Conservation (phyloP, 2,329 filamentous ascomycete species). For the Acrocalymma vagum region DNA sequence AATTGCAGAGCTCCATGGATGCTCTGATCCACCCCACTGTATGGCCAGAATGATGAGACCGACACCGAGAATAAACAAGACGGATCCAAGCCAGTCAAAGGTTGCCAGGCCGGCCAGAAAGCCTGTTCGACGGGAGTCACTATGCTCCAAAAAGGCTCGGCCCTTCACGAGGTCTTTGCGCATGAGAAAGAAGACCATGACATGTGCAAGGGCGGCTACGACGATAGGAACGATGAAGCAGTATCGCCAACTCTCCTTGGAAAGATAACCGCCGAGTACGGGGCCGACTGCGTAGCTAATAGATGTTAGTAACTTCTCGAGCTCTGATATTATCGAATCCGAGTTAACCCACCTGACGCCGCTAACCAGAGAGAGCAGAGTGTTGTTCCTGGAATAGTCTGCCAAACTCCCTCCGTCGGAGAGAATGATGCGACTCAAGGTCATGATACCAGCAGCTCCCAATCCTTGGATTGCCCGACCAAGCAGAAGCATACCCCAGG, state of each 20-base stretch:
- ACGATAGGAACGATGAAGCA: conserved; percentile 65
- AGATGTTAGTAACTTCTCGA: not conserved
- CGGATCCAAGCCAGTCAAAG: conserved; percentile 52
- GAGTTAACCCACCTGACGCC: conserved; percentile 55
- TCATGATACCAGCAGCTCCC: conserved; percentile 68
- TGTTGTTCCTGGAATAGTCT: conserved; percentile 75
- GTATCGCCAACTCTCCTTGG: conserved; percentile 68
- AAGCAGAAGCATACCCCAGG: conserved; percentile 68
- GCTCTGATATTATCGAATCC: no score
- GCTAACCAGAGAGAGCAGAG: conserved; percentile 69
- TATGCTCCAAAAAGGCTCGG: conserved; percentile 49
- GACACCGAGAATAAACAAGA: conserved; percentile 44
- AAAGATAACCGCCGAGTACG: conserved; percentile 67
- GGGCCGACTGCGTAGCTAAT: conserved; percentile 67
- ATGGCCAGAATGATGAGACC: conserved; percentile 47
- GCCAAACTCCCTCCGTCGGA: conserved; percentile 72
- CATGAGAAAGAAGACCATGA: conserved; percentile 65
- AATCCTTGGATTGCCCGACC: conserved; percentile 71
- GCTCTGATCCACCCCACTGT: conserved; percentile 67
- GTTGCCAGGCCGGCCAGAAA: conserved; percentile 49
- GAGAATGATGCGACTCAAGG: conserved; percentile 69
- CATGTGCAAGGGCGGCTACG: conserved; percentile 55
- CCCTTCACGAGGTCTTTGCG: conserved; percentile 66
- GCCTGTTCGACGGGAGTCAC: conserved; percentile 41
- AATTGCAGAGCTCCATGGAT: conserved; percentile 63